Conservation (phyloP, 352 stramenopile genomes). For the Phytophthora ramorum region DNA sequence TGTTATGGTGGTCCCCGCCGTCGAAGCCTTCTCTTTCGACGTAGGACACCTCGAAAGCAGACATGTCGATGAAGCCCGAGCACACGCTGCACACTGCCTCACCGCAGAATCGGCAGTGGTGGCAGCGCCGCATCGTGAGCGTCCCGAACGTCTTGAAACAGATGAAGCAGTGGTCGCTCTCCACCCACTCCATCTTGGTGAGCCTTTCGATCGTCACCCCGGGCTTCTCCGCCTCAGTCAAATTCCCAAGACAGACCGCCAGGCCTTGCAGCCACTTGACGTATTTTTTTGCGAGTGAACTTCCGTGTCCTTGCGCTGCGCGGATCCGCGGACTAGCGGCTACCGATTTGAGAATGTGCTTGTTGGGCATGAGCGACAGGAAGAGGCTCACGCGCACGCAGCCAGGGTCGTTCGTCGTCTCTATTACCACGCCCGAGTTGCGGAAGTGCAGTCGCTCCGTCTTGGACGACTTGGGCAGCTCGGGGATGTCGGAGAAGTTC, state of each 20-base stretch:
- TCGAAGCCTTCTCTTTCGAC: constrained; percentile 8
- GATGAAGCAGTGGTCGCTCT: constrained; percentile 59
- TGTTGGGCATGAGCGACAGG: constrained; percentile 54
- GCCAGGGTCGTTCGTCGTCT: constrained; percentile 38
- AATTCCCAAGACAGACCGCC: constrained; percentile 39
- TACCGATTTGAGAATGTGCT: constrained; percentile 41
- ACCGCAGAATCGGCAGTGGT: constrained; percentile 75
- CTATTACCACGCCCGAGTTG: constrained; percentile 56
- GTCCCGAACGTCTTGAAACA: constrained; percentile 66
- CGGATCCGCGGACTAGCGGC: constrained; percentile 29
- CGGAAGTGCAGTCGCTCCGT: constrained; percentile 55
- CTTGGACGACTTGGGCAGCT: constrained; percentile 46
- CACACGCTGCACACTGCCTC: constrained; percentile 67
- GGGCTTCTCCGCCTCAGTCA: constrained; percentile 38
- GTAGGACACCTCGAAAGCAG: constrained; percentile 35
- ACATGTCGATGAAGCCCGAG: constrained; percentile 59
- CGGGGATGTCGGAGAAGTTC: constrained; percentile 64
- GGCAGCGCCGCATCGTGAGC: constrained; percentile 48
- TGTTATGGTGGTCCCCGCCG: background rate
- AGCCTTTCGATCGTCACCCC: constrained; percentile 24
- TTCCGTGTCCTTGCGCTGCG: constrained; percentile 24
- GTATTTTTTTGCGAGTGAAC: constrained; percentile 43
- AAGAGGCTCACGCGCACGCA: constrained; percentile 55
- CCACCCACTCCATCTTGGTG: constrained; percentile 47
- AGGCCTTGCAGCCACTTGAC: constrained; percentile 65